Evolutionary conservation across 495 filamentous ascomycete genomes (phyloP), one percentile per base, ranked within the genome.

Genomic region (Geopyxis carbonaria): DNA sequence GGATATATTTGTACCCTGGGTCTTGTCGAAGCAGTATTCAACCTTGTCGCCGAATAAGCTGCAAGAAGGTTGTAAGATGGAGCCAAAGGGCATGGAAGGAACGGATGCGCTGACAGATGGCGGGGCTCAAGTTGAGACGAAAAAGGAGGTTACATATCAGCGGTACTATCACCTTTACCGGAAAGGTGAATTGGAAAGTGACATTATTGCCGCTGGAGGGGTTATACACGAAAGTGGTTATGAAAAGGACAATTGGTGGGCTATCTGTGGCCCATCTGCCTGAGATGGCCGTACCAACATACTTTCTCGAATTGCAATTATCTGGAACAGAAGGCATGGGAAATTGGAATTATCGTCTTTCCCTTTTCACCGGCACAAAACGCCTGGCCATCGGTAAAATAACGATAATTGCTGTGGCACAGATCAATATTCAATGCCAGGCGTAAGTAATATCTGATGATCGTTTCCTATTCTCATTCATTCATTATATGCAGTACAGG

Each of bases 161-260:
- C 70, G 89, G 42, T 97, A 93, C 56, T 97, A 97, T 54, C 89
- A 97, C 62, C 66, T 97, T 7, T 97, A 93, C 61, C 66, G 76
- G 32, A 70, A 77, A 49, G 80, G 78, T 16, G 89, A 97, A 59
- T 60, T 97, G 52, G 85, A 93, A 53, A 65, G 70, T 25, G 82
- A 97, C 57, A 70, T 92, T 43, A 51, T 55, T 28, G 64, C 61
- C 19, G 89, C 82, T 31, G 85, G 82, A 22, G 89, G 89, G 23
- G 57, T 54, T 34, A 72, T 93, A 13, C 44, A 87, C 29, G 75
- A 77, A 45, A 76, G 75, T 40, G 89, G 89, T 20, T 97, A 94
- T 63, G 89, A 97, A 54, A 89, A 74, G 59, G 89, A 97, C 48
- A 97, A 97, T 64, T 95, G 89, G 89, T 97, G 89, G 87, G 82